Conservation (phyloP, 1,284 basidiomycete species). For the Rhodotorula sp. region DNA sequence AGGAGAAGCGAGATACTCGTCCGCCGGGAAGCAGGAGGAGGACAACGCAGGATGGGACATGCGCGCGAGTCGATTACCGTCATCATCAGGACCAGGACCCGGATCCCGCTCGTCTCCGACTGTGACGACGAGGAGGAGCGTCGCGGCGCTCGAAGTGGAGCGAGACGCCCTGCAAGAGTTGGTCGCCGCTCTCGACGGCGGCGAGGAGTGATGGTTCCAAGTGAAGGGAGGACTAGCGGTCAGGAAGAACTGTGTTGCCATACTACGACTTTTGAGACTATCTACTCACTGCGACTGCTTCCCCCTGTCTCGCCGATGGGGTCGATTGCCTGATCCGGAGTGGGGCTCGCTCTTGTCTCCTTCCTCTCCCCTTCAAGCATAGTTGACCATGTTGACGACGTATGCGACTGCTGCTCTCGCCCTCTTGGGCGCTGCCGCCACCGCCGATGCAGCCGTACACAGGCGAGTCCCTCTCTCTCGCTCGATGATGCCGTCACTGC, state of each 20-base stretch:
- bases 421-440: conserved; percentile 18
- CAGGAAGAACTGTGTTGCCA: not conserved
- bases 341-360: not conserved
- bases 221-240: not conserved
- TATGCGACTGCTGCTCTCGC: conserved; percentile 20
- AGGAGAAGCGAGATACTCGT: not conserved
- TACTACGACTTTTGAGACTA: not conserved
- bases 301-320: not conserved
- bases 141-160: conserved; percentile 28
- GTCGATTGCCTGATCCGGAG: not conserved
- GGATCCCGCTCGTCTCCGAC: too few relatives aligned
- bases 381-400: conserved; percentile 9
- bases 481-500: not conserved
- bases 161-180: conserved; percentile 33
- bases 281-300: not conserved
- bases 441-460: conserved; percentile 39
- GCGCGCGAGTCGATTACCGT: not conserved
- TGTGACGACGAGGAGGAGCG: conserved; percentile 12
- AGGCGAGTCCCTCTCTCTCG: conserved; percentile 27
- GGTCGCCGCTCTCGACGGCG: conserved; percentile 11
- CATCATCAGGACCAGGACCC: too few relatives aligned
- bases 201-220: too few relatives aligned
- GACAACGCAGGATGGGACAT: not conserved
- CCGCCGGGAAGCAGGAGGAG: not conserved
- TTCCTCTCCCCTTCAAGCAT: conserved; percentile 1